Base-by-base conservation (phyloP, 1,284 basidiomycete genomes). In the Sutorius eximius region DNA sequence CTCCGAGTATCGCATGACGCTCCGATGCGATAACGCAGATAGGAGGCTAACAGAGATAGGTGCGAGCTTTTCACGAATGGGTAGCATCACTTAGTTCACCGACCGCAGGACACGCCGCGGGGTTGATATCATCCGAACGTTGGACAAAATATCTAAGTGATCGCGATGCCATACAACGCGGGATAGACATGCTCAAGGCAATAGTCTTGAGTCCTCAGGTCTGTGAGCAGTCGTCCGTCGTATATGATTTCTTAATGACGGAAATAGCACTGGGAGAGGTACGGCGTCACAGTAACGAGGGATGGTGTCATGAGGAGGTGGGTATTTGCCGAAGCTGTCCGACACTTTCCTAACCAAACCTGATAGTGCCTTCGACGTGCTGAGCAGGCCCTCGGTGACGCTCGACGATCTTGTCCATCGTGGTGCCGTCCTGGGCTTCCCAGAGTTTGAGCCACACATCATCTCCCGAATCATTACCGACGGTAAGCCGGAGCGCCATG, bases 21-120 rank as follows among this genome's bases (percentile, higher is more conserved):
- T 95, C 42, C 79, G 93, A 44, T 87, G 89, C 49, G 93, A 96
- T 72, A 95, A 96, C 60, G 93, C 93, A 2, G 93, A 95, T 72
- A 51, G 84, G 51, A 80, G 93, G 34, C 73, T 96, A 51, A 95
- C 93, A 0, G 79, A 82, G 60, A 85, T 85, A 67, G 91, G 88
- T 83, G 37, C 24, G 48, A 18, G 7, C 11, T 12, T 53, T 52
- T 44, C 27, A 29, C 1, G 32, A 32, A 45, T 34, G 30, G 5
- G 15, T 36, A 2, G 11, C 38, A 32, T 47, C 13, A 16, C 16
- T 37, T 56, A 18, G 47, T 50, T 49, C 47, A 46, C n/a, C 24
- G 18, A 53, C 45, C 59, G 27, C 57, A 82, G 85, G 81, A 5
- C 75, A 80, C 41, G 59, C 68, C 2, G 79, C 74, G 4, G 86